These are phyloP conservation scores for Circinella minor DNA, from an alignment of 371 early-diverging fungal species.

Conservation along the genomic window DNA sequence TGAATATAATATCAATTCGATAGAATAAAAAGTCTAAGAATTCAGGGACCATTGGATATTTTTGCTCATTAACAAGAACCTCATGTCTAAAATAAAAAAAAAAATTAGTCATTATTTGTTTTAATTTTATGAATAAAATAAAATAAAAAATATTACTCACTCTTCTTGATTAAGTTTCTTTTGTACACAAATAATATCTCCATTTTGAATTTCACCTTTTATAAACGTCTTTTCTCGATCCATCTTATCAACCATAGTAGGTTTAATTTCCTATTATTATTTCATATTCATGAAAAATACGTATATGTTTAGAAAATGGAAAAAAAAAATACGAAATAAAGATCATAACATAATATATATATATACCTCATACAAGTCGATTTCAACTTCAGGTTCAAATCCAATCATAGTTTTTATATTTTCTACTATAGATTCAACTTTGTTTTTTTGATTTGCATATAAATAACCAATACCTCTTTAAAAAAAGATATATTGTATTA, in stretches of 20 bases:
- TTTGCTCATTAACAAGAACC: slow-evolving; percentile 13
- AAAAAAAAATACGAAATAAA: too few species aligned
- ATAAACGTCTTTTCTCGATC: slow-evolving; percentile 64
- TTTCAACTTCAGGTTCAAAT: slow-evolving; percentile 56
- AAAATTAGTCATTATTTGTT: too few species aligned
- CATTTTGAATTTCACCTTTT: slow-evolving; percentile 76
- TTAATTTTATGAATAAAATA: too few species aligned
- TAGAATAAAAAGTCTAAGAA: slow-evolving; percentile 78
- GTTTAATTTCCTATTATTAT: slow-evolving; percentile 76
- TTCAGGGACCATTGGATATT: slow-evolving; percentile 57
- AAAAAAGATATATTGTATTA: slow-evolving; percentile 16
- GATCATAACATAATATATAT: neutral
- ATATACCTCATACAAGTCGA: slow-evolving; percentile 75
- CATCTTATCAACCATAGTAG: slow-evolving; percentile 78
- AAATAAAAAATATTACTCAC: slow-evolving; percentile 37
- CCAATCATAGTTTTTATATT: slow-evolving; percentile 53
- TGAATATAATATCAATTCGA: slow-evolving; percentile 71
- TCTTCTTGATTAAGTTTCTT: slow-evolving; percentile 53
- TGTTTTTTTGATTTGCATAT: slow-evolving; percentile 55
- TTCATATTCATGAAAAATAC: too few species aligned
- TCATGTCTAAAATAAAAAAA: neutral
- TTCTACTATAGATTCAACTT: slow-evolving; percentile 67
- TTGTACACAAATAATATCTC: slow-evolving; percentile 89
- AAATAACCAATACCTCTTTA: slow-evolving; percentile 29
- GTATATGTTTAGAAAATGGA: too few species aligned